Evolutionary conservation across 2,329 filamentous ascomycete genomes (phyloP).

Genomic region (Incumbomyces lentus): DNA sequence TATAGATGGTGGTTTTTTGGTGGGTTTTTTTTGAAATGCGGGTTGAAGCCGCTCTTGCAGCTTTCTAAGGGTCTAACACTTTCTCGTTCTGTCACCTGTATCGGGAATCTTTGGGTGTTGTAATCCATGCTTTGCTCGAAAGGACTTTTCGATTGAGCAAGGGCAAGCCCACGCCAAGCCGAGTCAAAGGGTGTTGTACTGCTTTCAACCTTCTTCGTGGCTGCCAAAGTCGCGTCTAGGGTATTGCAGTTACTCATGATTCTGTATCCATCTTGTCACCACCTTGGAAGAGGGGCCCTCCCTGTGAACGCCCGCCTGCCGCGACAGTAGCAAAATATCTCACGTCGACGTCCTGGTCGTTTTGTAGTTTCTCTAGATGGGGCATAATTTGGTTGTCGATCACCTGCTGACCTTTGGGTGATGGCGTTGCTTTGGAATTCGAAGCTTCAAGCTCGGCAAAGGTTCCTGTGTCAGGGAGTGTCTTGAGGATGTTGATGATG

Average conservation of each 20-base stretch:
- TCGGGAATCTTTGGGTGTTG: too few relatives aligned
- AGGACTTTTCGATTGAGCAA: neutral
- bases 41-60: too few relatives aligned
- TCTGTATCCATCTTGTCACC: constrained; percentile 32
- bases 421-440: constrained; percentile 48
- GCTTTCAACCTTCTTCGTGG: neutral
- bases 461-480: constrained; percentile 79
- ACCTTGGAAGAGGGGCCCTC: constrained; percentile 31
- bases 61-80: too few relatives aligned
- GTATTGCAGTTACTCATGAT: constrained; percentile 5
- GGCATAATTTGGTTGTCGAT: constrained; percentile 81
- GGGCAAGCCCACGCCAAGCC: too few relatives aligned
- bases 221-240: neutral
- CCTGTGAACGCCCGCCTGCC: constrained; percentile 43
- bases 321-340: constrained; percentile 95
- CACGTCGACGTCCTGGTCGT: constrained; percentile 96
- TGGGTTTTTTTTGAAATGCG: too few relatives aligned
- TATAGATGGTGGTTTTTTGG: too few relatives aligned
- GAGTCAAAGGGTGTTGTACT: too few relatives aligned
- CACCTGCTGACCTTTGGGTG: constrained; percentile 63
- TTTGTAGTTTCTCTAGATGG: constrained; percentile 86
- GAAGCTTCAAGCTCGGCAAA: constrained; percentile 76
- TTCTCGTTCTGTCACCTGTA: too few relatives aligned
- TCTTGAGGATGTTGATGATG: constrained; percentile 81
- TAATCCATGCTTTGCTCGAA: neutral